A percentile compares a stretch with the other conserved stretches of the same genome.
Evolutionary conservation across 257 asterid species (phyloP).

Genomic region (Solanum verrucosum): DNA sequence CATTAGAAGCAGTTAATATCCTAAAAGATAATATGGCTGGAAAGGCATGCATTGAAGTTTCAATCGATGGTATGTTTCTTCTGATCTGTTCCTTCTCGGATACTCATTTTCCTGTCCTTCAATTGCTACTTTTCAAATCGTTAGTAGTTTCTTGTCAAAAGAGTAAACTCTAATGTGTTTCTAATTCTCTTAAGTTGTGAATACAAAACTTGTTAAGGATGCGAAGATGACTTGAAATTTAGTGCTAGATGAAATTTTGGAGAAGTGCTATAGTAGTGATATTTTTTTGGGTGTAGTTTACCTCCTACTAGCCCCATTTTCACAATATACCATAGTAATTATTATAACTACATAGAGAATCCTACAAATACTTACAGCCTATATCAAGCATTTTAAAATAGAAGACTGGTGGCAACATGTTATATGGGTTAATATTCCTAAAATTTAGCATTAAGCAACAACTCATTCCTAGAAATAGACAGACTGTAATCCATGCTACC

Average conservation of each 20-base stretch:
- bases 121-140: not conserved
- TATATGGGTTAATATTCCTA: not conserved
- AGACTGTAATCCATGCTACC: not conserved
- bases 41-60: constrained; percentile 50
- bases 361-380: not conserved
- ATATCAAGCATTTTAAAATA: not conserved
- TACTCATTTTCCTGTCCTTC: not conserved
- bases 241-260: not conserved
- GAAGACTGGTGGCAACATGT: not conserved
- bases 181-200: not conserved
- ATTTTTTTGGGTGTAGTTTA: not conserved
- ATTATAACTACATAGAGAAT: not conserved
- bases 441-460: not conserved
- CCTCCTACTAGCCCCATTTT: not conserved
- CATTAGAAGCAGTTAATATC: constrained; percentile 41
- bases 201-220: not conserved
- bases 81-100: constrained; percentile 4
- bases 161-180: not conserved
- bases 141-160: not conserved
- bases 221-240: not conserved
- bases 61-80: constrained; percentile 44
- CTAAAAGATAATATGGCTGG: constrained; percentile 24
- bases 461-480: not conserved
- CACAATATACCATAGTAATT: not conserved
- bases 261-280: not conserved